Conservation (phyloP, 331 rosid species). For the Malus hybrid region DNA sequence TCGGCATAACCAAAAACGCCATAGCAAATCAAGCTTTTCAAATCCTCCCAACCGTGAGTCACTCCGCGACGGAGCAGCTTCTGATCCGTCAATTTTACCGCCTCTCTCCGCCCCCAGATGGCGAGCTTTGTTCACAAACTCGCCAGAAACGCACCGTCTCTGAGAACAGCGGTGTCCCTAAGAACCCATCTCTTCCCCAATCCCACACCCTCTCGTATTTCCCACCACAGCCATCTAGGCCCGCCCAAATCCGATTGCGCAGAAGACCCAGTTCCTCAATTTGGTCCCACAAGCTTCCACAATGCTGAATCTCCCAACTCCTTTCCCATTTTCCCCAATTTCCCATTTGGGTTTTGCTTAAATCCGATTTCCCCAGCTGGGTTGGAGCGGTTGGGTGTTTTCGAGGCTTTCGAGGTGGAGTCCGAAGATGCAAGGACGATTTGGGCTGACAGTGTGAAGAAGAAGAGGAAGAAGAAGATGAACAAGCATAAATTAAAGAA, state of each 20-base stretch:
- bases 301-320: constrained; percentile 1
- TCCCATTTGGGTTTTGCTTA: constrained; percentile 31
- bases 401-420: constrained; percentile 7
- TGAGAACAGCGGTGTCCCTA: constrained; percentile 11
- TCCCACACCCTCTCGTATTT: neutral
- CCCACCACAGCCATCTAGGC: constrained; percentile 2
- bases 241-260: neutral
- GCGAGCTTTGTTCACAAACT: constrained; percentile 25
- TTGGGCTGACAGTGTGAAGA: constrained; percentile 56
- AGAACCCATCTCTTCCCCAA: constrained; percentile 5
- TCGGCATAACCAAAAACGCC: neutral
- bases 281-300: neutral
- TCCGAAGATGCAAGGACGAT: constrained; percentile 20
- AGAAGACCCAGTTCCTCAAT: neutral
- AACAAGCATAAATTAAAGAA: constrained; percentile 51
- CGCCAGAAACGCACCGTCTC: constrained; percentile 10
- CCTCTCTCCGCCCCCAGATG: constrained; percentile 12
- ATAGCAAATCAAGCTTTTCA: neutral
- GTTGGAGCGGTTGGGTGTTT: constrained; percentile 6
- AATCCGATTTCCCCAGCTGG: constrained; percentile 16
- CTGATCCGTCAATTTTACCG: neutral
- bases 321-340: constrained; percentile 21
- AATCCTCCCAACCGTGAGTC: neutral
- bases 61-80: neutral
- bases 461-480: constrained; percentile 60